Evolutionary conservation across 352 stramenopile genomes (phyloP).

Genomic region (Pythium utonaiense): DNA sequence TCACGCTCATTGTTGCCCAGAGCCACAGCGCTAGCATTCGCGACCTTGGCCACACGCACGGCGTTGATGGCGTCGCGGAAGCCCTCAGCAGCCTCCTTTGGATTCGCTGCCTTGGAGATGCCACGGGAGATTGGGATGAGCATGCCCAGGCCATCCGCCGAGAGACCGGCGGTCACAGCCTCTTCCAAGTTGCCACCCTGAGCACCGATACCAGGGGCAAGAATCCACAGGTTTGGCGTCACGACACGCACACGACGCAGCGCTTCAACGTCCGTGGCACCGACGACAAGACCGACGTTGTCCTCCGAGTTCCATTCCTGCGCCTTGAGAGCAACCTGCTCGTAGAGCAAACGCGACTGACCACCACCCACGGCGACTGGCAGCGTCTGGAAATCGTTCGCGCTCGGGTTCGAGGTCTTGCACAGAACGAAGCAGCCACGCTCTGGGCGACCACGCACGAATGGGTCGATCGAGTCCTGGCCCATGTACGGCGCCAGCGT

Average conservation of each 20-base stretch:
- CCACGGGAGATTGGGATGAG: constrained; percentile 96
- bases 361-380: constrained; percentile 25
- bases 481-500: constrained; percentile 99
- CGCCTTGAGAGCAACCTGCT: constrained; percentile 90
- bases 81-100: constrained; percentile 83
- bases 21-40: constrained; percentile 4
- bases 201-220: constrained; percentile 95
- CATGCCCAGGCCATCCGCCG: constrained; percentile 88
- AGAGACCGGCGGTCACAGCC: constrained; percentile 72
- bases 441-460: constrained; percentile 86
- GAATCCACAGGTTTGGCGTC: constrained; percentile 93
- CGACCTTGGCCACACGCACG: constrained; percentile 62
- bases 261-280: constrained; percentile 93
- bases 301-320: constrained; percentile 88
- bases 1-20: constrained; percentile 64
- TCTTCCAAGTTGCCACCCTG: constrained; percentile 92
- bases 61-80: constrained; percentile 94
- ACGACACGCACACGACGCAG: constrained; percentile 84
- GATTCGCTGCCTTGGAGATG: constrained; percentile 92
- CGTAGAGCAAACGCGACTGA: constrained; percentile 57
- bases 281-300: constrained; percentile 96
- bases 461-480: constrained; percentile 96
- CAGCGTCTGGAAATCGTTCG: constrained; percentile 95
- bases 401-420: constrained; percentile 98
- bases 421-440: constrained; percentile 97